Percentiles rank a stretch among this genome's conserved stretches.
Conservation (phyloP, 768 basidiomycete species). For the Chalciporus piperatus region DNA sequence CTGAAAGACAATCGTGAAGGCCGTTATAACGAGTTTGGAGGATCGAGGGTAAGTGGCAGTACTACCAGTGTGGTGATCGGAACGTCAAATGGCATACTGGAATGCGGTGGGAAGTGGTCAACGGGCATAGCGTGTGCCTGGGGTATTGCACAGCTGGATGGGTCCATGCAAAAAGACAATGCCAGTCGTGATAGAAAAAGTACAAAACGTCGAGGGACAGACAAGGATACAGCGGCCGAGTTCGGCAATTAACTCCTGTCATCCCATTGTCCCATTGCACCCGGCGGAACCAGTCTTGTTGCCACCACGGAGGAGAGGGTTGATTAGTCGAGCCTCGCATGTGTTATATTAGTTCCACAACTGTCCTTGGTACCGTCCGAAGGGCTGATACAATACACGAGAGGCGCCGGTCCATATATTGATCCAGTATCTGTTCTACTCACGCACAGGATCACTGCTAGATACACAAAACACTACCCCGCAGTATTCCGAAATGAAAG, state of each 20-base stretch:
- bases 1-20: neutral
- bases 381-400: slow-evolving; percentile 13
- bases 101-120: too few species aligned
- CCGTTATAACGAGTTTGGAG: neutral
- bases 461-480: neutral
- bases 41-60: neutral
- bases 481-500: neutral
- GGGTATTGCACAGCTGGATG: too few species aligned
- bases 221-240: too few species aligned
- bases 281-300: too few species aligned
- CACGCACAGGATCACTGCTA: slow-evolving; percentile 14
- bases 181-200: too few species aligned
- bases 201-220: too few species aligned
- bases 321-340: neutral
- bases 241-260: too few species aligned
- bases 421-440: neutral
- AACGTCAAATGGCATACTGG: neutral
- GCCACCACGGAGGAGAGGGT: neutral
- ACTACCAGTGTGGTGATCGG: neutral
- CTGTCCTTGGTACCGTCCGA: neutral
- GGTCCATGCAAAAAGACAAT: too few species aligned
- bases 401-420: neutral
- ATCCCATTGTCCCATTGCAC: too few species aligned
- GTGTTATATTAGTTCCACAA: neutral
- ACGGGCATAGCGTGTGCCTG: too few species aligned